A percentile compares a stretch with the other conserved stretches of the same genome.
Conservation (phyloP, 1,284 basidiomycete species). For the Porogramme epimiltina region DNA sequence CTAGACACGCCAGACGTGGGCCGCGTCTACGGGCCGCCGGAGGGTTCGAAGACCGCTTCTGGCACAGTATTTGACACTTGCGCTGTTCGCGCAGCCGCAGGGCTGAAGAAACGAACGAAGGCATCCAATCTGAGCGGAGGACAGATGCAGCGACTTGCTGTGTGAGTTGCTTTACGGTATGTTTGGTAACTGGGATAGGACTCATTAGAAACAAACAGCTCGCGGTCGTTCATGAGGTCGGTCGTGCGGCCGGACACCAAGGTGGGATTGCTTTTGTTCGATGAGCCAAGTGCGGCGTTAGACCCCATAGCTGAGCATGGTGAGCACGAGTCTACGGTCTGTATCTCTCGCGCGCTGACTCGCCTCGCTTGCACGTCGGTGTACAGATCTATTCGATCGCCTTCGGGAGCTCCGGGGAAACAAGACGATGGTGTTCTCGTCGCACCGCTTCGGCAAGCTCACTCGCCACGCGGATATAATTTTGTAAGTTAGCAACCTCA, state of each 20-base stretch:
- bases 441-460: slow-evolving; percentile 69
- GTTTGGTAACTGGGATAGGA: too few species aligned
- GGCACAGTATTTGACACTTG: slow-evolving; percentile 60
- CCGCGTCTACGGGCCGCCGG: slow-evolving; percentile 59
- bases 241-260: slow-evolving; percentile 48
- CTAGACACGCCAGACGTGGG: slow-evolving; percentile 59
- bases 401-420: slow-evolving; percentile 51
- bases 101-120: slow-evolving; percentile 35
- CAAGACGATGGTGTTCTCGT: slow-evolving; percentile 70
- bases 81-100: slow-evolving; percentile 46
- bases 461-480: slow-evolving; percentile 65
- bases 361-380: slow-evolving; percentile 13
- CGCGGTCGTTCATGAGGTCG: slow-evolving; percentile 70
- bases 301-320: slow-evolving; percentile 77
- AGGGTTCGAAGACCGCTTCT: slow-evolving; percentile 61
- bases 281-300: slow-evolving; percentile 54
- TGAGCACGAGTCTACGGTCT: slow-evolving; percentile 23
- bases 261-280: slow-evolving; percentile 52
- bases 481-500: slow-evolving; percentile 42
- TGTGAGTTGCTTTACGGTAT: too few species aligned
- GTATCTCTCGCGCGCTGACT: slow-evolving; percentile 26
- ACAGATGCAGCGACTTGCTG: slow-evolving; percentile 51
- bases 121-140: slow-evolving; percentile 61
- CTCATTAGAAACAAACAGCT: too few species aligned
- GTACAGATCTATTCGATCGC: slow-evolving; percentile 56